Evolutionary conservation across 257 asterid genomes (phyloP).

Genomic region (Striga asiatica): DNA sequence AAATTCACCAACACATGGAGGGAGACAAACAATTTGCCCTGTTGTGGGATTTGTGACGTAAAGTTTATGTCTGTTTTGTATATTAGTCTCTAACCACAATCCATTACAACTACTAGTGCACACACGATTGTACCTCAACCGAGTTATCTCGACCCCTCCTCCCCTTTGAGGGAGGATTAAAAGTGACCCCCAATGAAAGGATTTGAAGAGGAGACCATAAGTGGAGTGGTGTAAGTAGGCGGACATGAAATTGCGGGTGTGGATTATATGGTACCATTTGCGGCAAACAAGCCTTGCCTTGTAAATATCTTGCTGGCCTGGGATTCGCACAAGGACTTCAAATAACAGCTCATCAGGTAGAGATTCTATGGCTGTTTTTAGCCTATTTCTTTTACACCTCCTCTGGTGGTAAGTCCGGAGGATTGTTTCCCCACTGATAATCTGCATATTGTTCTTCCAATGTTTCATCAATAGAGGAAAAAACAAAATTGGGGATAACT

Average conservation of each 20-base stretch:
- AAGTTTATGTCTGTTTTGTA: too few species aligned
- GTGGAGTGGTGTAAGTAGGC: background rate
- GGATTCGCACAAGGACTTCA: background rate
- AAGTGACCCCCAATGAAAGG: background rate
- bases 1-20: background rate
- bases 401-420: background rate
- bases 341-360: background rate
- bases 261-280: constrained; percentile 1
- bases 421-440: too few species aligned
- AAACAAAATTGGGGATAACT: too few species aligned
- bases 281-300: background rate
- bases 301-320: background rate
- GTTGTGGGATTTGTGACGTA: too few species aligned
- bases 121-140: background rate
- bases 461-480: too few species aligned
- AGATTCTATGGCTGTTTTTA: background rate
- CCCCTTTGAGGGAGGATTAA: too few species aligned
- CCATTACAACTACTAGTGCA: too few species aligned
- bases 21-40: too few species aligned
- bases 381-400: background rate
- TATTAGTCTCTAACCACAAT: too few species aligned
- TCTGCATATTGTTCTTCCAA: background rate
- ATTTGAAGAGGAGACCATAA: background rate
- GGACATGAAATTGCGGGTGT: background rate
- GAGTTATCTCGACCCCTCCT: background rate